A percentile compares a stretch with the other conserved stretches of the same genome.
phyloP scores from a whole-genome alignment of 257 asterid genomes.

The Rhazya stricta region DNA sequence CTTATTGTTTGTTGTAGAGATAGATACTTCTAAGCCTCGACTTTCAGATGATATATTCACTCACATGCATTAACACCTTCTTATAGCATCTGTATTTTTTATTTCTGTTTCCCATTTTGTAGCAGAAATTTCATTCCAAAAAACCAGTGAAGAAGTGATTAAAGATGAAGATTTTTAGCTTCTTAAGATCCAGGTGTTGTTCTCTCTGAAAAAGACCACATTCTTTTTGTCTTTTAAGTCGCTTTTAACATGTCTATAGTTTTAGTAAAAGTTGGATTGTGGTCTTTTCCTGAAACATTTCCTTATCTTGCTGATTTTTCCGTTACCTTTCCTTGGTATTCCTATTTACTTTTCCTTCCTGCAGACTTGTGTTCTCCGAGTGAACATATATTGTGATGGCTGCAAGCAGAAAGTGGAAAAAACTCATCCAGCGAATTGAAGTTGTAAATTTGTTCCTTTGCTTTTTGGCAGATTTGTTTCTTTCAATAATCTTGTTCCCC shows the following conservation, averaged over 20 bases:
- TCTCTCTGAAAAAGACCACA: slow-evolving; percentile 5
- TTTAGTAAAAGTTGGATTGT: slow-evolving; percentile 9
- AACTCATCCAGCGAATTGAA: slow-evolving; percentile 71
- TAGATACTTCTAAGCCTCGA: neutral
- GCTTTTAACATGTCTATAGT: neutral
- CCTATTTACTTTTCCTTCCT: slow-evolving; percentile 12
- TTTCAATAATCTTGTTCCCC: neutral
- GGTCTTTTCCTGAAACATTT: slow-evolving; percentile 3
- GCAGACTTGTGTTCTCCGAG: slow-evolving; percentile 75
- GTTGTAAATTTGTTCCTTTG: slow-evolving; percentile 21
- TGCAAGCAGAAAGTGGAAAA: slow-evolving; percentile 83
- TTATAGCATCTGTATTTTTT: neutral
- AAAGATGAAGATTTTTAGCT: slow-evolving; percentile 84
- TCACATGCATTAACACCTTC: neutral
- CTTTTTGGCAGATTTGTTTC: neutral
- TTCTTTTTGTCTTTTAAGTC: neutral
- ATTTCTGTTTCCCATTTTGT: slow-evolving; percentile 20
- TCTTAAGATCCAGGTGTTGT: slow-evolving; percentile 82
- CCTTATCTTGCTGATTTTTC: neutral
- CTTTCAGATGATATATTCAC: neutral
- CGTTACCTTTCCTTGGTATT: neutral
- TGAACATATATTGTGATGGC: slow-evolving; percentile 87
- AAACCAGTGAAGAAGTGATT: slow-evolving; percentile 47
- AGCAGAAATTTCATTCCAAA: slow-evolving; percentile 27
- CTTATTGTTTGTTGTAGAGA: slow-evolving; percentile 3